Base-by-base conservation (phyloP, 2,329 filamentous ascomycete genomes). In the Nemania serpens region DNA sequence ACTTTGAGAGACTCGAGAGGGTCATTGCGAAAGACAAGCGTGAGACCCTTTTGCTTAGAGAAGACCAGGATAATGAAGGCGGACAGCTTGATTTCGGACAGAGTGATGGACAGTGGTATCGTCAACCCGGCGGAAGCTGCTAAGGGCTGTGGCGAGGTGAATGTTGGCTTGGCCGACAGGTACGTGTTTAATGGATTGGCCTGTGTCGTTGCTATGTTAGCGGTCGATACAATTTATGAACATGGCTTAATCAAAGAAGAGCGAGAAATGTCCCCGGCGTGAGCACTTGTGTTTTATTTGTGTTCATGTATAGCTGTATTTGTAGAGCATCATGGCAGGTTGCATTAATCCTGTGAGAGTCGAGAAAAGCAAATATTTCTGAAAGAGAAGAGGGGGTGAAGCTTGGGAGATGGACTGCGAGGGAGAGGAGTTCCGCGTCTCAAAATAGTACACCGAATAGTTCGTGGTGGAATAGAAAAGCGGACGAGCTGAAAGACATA, bases 11-110 rank as follows among this genome's bases (percentile, higher is more conserved):
- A 97, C 75, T 99, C 95, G 63, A 99, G 87, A 4, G 95, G 95
- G 74, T 99, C 95, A 84, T 99, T 98, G 70, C 95, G 89, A 75
- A 99, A 99, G 46, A 99, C 95, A 49, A 99, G 83, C 1, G 95
- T 99, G 59, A 99, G 84, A 18, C 95, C 95, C 75, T 99, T 99
- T 78, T 97, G 93, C 74, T 93, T 94, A 2, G 94, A 98, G 75
- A 99, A 99, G 63, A 99, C 95, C 51, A 99, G 78, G 60, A 99
- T 97, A 68, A 99, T 96, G 75, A 99, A 98, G 11, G 94, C 95
- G 3, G 93, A 97, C 52, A 99, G 81, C 73, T 96, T 92, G 74
- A 99, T 96, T 68, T 98, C 91, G 48, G 95, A 98, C 52, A 99
- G 76, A 0, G 95, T 98, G 68, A 99, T 97, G 73, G 96, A 94